Conservation (phyloP, 495 filamentous ascomycete genomes). For the Talaromyces borbonicus region DNA sequence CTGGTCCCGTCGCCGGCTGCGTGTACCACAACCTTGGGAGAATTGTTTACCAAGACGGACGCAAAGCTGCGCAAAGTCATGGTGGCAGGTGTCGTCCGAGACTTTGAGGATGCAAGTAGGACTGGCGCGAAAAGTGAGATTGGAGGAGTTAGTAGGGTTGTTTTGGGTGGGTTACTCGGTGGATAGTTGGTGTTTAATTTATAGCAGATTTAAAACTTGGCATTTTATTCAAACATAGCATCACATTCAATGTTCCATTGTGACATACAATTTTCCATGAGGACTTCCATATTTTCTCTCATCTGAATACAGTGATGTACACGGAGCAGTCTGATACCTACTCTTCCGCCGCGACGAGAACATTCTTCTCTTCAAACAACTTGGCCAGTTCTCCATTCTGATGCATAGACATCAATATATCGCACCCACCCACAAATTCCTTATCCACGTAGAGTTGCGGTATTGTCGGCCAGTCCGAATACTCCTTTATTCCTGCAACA, state of each 20-base stretch:
- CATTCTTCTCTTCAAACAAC: constrained; percentile 80
- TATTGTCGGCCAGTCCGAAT: constrained; percentile 97
- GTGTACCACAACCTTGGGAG: constrained; percentile 54
- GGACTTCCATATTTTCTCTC: constrained; percentile 3
- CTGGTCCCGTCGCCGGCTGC: constrained; percentile 59
- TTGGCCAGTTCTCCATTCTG: constrained; percentile 90
- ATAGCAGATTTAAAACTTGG: constrained; percentile 28
- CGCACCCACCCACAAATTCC: constrained; percentile 94
- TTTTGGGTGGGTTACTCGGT: constrained; percentile 78
- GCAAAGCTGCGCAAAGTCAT: constrained; percentile 75
- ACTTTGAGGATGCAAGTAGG: constrained; percentile 85
- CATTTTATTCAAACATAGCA: constrained; percentile 1
- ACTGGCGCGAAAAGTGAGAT: constrained; percentile 67
- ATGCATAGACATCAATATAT: constrained; percentile 96
- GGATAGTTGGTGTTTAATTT: no score
- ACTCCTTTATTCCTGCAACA: constrained; percentile 84
- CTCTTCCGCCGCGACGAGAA: constrained; percentile 52
- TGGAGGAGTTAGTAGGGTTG: constrained; percentile 73
- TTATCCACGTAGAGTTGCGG: constrained; percentile 91
- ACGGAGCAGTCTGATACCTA: constrained; percentile 10
- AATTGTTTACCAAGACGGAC: constrained; percentile 87
- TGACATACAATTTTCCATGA: no score
- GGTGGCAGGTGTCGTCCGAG: constrained; percentile 70
- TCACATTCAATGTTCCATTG: no score
- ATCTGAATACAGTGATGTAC: background rate